These are phyloP conservation scores for Saprolegnia parasitica DNA, from an alignment of 352 stramenopile genomes.

Conservation along the genomic window DNA sequence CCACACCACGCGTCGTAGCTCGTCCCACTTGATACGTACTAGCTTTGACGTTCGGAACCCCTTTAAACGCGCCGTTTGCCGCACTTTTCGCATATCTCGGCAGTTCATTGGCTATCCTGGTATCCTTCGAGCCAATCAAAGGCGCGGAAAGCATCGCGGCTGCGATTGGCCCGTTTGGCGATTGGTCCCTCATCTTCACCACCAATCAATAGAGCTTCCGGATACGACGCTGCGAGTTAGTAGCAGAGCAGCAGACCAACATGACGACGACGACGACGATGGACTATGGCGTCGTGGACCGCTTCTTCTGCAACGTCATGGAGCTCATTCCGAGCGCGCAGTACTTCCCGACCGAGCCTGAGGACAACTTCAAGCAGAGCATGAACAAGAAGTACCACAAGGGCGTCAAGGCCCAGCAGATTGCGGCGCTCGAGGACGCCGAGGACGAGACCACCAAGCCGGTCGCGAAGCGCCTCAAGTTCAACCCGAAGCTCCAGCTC, in stretches of 20 bases:
- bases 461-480: constrained; percentile 59
- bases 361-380: constrained; percentile 70
- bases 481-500: constrained; percentile 53
- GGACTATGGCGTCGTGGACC: constrained; percentile 33
- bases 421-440: constrained; percentile 35
- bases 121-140: background rate
- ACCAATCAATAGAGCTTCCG: background rate
- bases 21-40: no score
- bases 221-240: background rate
- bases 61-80: no score
- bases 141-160: background rate
- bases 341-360: constrained; percentile 73
- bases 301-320: constrained; percentile 72
- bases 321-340: constrained; percentile 67
- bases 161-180: background rate
- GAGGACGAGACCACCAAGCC: constrained; percentile 39
- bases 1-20: background rate
- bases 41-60: no score
- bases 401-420: constrained; percentile 15
- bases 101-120: no score
- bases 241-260: background rate
- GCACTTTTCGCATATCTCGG: no score
- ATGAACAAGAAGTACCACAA: constrained; percentile 75
- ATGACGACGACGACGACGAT: constrained; percentile 5
- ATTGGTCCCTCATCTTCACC: constrained; percentile 2